Evolutionary conservation across 768 basidiomycete species (phyloP).

Genomic region (Pleurotus pulmonarius): DNA sequence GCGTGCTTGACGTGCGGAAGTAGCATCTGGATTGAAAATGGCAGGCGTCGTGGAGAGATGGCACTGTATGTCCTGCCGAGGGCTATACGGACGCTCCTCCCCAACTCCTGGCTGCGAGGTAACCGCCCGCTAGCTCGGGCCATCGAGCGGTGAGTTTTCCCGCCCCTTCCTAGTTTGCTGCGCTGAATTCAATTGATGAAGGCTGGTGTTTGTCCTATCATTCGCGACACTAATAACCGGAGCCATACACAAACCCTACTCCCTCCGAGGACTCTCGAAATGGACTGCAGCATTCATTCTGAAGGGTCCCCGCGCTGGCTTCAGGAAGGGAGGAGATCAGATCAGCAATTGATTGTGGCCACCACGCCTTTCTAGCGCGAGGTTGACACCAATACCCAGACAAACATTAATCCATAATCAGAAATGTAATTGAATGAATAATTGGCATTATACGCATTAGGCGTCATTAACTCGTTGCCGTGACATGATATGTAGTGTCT

Average conservation of each 20-base stretch:
- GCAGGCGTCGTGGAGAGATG: constrained; percentile 70
- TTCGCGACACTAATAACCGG: constrained; percentile 63
- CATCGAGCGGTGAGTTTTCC: constrained; percentile 49
- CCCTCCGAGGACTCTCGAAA: constrained; percentile 67
- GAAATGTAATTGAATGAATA: background rate
- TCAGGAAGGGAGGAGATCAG: constrained; percentile 44
- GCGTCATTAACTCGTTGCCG: no score
- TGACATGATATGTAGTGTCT: background rate
- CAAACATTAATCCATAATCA: background rate
- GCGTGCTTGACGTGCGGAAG: constrained; percentile 70
- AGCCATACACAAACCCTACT: constrained; percentile 56
- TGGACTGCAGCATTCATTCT: constrained; percentile 69
- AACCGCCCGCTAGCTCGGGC: constrained; percentile 34
- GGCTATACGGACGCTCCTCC: constrained; percentile 62
- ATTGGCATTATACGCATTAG: background rate
- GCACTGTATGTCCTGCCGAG: constrained; percentile 74
- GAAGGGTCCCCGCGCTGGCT: constrained; percentile 52
- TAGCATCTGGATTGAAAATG: constrained; percentile 79
- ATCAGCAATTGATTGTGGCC: constrained; percentile 24
- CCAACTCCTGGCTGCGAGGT: constrained; percentile 47
- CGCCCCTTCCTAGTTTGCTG: background rate
- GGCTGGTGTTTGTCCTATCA: constrained; percentile 58
- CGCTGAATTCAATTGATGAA: constrained; percentile 20
- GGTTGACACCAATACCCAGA: background rate
- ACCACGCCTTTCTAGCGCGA: constrained; percentile 11